These are phyloP conservation scores for Picochlorum sp. DNA, from an alignment of 139 green algal genomes.

Conservation along the genomic window DNA sequence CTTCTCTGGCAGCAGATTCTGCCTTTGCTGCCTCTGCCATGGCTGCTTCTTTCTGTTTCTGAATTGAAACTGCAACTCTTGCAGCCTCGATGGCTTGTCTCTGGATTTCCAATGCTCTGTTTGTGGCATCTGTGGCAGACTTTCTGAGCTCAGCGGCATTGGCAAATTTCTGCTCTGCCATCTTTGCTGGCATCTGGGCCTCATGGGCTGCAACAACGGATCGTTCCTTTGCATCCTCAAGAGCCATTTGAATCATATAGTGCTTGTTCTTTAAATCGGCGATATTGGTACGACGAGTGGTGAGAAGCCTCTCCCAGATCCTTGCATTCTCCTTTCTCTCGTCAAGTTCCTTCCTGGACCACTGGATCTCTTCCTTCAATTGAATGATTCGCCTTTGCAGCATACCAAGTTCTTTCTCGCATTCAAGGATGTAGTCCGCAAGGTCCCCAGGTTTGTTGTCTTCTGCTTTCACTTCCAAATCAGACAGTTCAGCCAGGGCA, in stretches of 20 bases:
- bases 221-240: conserved; percentile 7
- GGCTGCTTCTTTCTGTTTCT: conserved; percentile 2
- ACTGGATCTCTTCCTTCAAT: conserved; percentile 19
- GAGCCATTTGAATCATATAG: conserved; percentile 1
- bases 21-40: conserved; percentile 2
- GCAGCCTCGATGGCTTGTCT: background rate
- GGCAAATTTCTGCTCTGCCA: conserved; percentile 25
- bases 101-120: background rate
- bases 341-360: background rate
- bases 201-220: conserved; percentile 16
- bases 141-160: conserved; percentile 16
- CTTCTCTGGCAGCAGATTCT: background rate
- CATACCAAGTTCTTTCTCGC: conserved; percentile 21
- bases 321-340: background rate
- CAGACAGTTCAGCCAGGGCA: conserved; percentile 10
- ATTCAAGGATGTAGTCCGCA: conserved; percentile 23
- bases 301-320: conserved; percentile 6
- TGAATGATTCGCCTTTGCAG: conserved; percentile 13
- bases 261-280: conserved; percentile 18
- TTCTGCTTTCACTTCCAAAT: conserved; percentile 12
- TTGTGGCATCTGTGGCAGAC: background rate
- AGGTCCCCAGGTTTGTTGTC: conserved; percentile 11
- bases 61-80: background rate
- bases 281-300: conserved; percentile 6
- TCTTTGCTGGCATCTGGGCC: conserved; percentile 8